These are phyloP conservation scores for Aspergillus amoenus DNA, from an alignment of 2,329 filamentous ascomycete genomes.

Conservation along the genomic window DNA sequence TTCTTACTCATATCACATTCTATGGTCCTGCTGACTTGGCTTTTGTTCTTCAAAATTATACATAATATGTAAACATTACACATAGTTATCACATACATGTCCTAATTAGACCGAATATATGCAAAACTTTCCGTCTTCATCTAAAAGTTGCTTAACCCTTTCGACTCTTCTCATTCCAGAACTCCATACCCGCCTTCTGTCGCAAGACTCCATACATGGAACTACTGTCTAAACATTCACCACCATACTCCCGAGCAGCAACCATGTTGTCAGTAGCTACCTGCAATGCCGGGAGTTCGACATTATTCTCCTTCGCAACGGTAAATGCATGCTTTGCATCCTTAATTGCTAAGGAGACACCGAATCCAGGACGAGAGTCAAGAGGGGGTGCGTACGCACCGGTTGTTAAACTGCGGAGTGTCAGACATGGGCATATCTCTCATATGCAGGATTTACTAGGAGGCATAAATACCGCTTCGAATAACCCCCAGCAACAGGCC, in stretches of 20 bases:
- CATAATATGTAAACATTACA: background rate
- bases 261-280: slow-evolving; percentile 38
- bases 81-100: background rate
- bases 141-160: slow-evolving; percentile 14
- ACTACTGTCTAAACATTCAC: slow-evolving; percentile 40
- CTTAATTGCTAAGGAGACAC: slow-evolving; percentile 39
- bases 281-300: slow-evolving; percentile 34
- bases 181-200: slow-evolving; percentile 36
- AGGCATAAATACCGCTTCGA: slow-evolving; percentile 36
- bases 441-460: too few relatives aligned
- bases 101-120: background rate
- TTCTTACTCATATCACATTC: too few relatives aligned
- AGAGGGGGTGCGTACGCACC: slow-evolving; percentile 43
- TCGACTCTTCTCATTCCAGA: slow-evolving; percentile 41
- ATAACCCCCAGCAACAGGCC: slow-evolving; percentile 43
- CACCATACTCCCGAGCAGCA: slow-evolving; percentile 35
- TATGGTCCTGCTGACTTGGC: too few relatives aligned
- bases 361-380: slow-evolving; percentile 36
- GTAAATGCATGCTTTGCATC: slow-evolving; percentile 36
- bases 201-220: slow-evolving; percentile 39
- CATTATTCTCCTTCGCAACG: slow-evolving; percentile 32
- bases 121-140: background rate
- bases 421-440: background rate
- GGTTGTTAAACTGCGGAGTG: slow-evolving; percentile 37
- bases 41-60: too few relatives aligned